Conservation (phyloP, 371 early-diverging fungal genomes). For the Sporodiniella umbellata region DNA sequence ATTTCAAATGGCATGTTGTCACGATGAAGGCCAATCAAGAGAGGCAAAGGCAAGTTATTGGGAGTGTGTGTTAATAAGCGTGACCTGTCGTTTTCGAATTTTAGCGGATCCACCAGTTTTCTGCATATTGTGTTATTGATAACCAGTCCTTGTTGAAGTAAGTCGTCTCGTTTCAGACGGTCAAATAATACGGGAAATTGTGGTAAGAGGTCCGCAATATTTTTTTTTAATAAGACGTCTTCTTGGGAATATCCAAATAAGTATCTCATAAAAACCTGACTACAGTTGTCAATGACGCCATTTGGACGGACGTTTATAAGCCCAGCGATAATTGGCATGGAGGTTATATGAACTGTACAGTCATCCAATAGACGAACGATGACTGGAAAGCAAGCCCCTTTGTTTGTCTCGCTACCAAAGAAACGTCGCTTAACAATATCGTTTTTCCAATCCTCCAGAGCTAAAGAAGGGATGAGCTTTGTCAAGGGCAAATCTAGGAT, state of each 20-base stretch:
- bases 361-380: conserved; percentile 38
- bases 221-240: conserved; percentile 43
- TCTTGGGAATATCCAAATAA: conserved; percentile 62
- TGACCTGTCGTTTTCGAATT: not conserved
- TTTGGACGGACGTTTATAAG: conserved; percentile 55
- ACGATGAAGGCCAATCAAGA: conserved; percentile 59
- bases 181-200: conserved; percentile 54
- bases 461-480: conserved; percentile 13
- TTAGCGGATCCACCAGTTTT: conserved; percentile 16
- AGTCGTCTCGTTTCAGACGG: conserved; percentile 32
- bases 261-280: conserved; percentile 63
- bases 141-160: conserved; percentile 35
- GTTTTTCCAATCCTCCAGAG: conserved; percentile 4
- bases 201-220: conserved; percentile 58
- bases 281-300: conserved; percentile 61
- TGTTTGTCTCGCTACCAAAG: conserved; percentile 56
- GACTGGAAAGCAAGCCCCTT: conserved; percentile 59
- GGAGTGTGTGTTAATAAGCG: conserved; percentile 30
- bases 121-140: conserved; percentile 36
- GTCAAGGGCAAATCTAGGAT: conserved; percentile 43
- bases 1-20: conserved; percentile 63
- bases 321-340: conserved; percentile 69
- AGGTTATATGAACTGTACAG: conserved; percentile 54
- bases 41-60: conserved; percentile 41
- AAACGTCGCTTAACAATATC: conserved; percentile 52